These are phyloP conservation scores for Macadamia integrifolia DNA, from an alignment of 164 flowering plant genomes.

Conservation along the genomic window DNA sequence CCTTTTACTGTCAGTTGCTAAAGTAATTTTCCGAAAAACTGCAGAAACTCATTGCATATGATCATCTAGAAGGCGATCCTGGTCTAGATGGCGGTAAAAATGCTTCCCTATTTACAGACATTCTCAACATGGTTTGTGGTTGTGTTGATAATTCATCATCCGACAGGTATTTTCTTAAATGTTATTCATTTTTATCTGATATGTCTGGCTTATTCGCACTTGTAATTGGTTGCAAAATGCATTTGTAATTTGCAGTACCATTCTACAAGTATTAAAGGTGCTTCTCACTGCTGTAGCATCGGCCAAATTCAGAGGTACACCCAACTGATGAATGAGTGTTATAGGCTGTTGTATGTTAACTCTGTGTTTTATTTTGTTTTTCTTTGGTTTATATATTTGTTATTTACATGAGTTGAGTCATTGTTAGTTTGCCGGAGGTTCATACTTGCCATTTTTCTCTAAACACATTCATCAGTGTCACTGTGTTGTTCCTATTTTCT, in stretches of 20 bases:
- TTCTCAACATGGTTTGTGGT: constrained; percentile 83
- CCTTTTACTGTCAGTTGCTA: not conserved
- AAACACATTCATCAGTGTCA: too few species aligned
- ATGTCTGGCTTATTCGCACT: constrained; percentile 4
- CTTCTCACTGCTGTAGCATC: constrained; percentile 97
- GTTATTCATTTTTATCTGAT: constrained; percentile 6
- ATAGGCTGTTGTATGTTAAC: not conserved
- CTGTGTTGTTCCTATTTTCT: too few species aligned
- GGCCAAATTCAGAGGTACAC: constrained; percentile 82
- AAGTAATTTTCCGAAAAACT: constrained; percentile 2
- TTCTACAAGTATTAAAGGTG: constrained; percentile 94
- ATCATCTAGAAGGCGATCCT: constrained; percentile 99
- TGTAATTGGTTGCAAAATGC: constrained; percentile 16
- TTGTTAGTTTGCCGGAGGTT: too few species aligned
- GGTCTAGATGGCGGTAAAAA: constrained; percentile 87
- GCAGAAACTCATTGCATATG: constrained; percentile 98
- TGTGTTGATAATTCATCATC: constrained; percentile 92
- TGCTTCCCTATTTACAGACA: constrained; percentile 62
- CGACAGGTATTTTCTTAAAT: constrained; percentile 56
- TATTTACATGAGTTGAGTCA: too few species aligned
- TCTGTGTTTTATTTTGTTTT: not conserved
- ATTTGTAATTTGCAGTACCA: constrained; percentile 60
- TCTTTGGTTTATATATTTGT: too few species aligned
- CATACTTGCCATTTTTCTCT: too few species aligned
- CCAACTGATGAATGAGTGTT: not conserved